Percentiles rank a stretch among this genome's conserved stretches.
phyloP scores from a whole-genome alignment of 805 yeast genomes.

The Candida bentonensis region DNA sequence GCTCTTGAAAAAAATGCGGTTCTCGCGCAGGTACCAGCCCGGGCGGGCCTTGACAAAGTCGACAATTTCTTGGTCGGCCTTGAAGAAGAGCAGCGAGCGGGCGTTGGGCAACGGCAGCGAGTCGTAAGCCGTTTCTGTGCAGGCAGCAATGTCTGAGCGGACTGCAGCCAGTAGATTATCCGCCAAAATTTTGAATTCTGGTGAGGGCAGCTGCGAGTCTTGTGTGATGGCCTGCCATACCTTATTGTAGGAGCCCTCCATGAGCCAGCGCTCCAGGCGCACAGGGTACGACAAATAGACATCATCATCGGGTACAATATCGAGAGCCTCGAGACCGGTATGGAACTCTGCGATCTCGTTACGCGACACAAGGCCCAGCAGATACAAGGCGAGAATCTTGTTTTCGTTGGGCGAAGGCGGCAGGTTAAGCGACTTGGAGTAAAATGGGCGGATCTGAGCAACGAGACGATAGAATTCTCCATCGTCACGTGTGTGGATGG shows the following conservation, averaged over 20 bases:
- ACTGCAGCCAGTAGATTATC: slow-evolving; percentile 64
- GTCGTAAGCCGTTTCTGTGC: slow-evolving; percentile 66
- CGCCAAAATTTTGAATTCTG: slow-evolving; percentile 70
- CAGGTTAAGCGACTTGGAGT: slow-evolving; percentile 29
- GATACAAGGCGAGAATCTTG: slow-evolving; percentile 61
- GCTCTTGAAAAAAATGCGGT: slow-evolving; percentile 22
- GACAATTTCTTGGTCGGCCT: slow-evolving; percentile 39
- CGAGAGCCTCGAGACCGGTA: slow-evolving; percentile 68
- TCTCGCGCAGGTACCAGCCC: slow-evolving; percentile 47
- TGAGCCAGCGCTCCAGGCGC: slow-evolving; percentile 78
- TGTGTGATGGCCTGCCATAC: slow-evolving; percentile 67
- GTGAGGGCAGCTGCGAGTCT: slow-evolving; percentile 33
- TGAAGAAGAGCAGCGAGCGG: slow-evolving; percentile 61
- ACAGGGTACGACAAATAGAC: slow-evolving; percentile 70
- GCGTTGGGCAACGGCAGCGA: slow-evolving; percentile 71
- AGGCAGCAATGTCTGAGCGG: slow-evolving; percentile 71
- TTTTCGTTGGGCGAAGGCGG: slow-evolving; percentile 47
- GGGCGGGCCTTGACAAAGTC: slow-evolving; percentile 37
- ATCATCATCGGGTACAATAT: slow-evolving; percentile 49
- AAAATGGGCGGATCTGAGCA: slow-evolving; percentile 67
- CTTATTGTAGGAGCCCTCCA: slow-evolving; percentile 93
- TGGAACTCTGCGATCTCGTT: slow-evolving; percentile 83
- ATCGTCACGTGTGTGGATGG: slow-evolving; percentile 51
- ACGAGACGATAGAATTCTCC: slow-evolving; percentile 57
- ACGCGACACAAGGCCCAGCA: slow-evolving; percentile 63